Evolutionary conservation across 2,329 filamentous ascomycete species (phyloP), one percentile per base, ranked within the genome.

Genomic region (Fonsecaea erecta): DNA sequence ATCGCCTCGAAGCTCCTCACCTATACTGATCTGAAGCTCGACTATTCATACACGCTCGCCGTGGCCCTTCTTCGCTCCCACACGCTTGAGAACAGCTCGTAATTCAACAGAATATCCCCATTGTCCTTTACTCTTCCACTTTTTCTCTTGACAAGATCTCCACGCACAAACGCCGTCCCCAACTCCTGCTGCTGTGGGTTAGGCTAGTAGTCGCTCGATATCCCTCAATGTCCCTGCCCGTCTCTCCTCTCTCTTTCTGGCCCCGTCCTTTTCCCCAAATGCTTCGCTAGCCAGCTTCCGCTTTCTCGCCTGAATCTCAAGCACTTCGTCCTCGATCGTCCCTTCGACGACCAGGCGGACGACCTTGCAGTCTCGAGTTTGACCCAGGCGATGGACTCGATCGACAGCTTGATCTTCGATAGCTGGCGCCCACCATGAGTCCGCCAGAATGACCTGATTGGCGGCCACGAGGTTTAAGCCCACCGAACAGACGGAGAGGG

Each of bases 381-480:
- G 93, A 0, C 93, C 93, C 0, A 97, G 82, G 0, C 93, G 85
- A 74, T 97, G 91, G 6, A 97, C 92, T 3, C 93, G 89, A 74
- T 97, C 93, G 2, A 96, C 85, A 2, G 93, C 93, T 75, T 97
- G 93, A 71, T 96, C 92, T 76, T 97, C 93, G 62, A 97, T 95
- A 0, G 92, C 92, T 0, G 93, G 93, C 1, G 93, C 92, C 90
- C 93, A 97, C 93, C 92, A 97, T 65, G 86, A 90, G 76, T 97
- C 93, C 0, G 87, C 86, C 21, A 97, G 82, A 52, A 97, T 87
- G 64, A 96, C 91, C 6, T 93, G 93, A 72, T 95, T 92, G 0
- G 93, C 93, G 0, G 91, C 88, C 0, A 93, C 91, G 12, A 97
- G 85, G 72, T 96, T 96, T 52, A 97, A 82, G 0, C 93, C 93